Evolutionary conservation across 768 basidiomycete species (phyloP), one percentile per base, ranked within the genome.

Genomic region (Galerina sulciceps): DNA sequence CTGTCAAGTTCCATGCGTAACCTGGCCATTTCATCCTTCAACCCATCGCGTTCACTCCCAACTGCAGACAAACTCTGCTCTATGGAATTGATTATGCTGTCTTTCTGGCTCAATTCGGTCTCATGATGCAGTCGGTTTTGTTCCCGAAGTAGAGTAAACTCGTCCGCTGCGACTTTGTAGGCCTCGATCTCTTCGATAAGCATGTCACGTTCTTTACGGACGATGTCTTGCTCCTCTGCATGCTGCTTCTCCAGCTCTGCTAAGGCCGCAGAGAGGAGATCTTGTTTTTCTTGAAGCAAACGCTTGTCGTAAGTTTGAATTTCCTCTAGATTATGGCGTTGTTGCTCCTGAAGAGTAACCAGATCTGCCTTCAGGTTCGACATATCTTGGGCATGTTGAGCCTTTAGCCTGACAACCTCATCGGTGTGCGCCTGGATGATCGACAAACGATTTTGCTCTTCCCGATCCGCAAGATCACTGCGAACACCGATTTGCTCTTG

Each of bases 161-260:
- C 87, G 55, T 81, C 76, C 5, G 80, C 75, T 10, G 81, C 78
- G 41, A 69, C 76, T 67, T 86, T 89, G 68, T 85, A 75, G 9
- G 82, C 76, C 64, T 87, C 84, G 13, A 92, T 71, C 68, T 93
- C 87, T 59, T 85, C 71, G 8, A 77, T 67, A 34, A 89, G 76
- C 20, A 75, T 55, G 20, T 84, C 80, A 23, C 79, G 79, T 53
- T 86, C 81, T 62, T 77, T 76, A 59, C 75, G 76, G 59, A 85
- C 72, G 13, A 68, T 67, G 58, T 80, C 79, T 15, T 78, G 75
- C 52, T 86, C 85, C 42, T 80, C 73, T 20, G 75, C 67, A 46
- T 88, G 84, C 44, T 79, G 76, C 26, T 65, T 68, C 57, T 82
- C 76, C 18, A 88, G 69, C 14, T 84, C 83, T n/a, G 80, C 78